Base-by-base conservation (phyloP, 805 yeast species). In the Clavispora vitiphila region DNA sequence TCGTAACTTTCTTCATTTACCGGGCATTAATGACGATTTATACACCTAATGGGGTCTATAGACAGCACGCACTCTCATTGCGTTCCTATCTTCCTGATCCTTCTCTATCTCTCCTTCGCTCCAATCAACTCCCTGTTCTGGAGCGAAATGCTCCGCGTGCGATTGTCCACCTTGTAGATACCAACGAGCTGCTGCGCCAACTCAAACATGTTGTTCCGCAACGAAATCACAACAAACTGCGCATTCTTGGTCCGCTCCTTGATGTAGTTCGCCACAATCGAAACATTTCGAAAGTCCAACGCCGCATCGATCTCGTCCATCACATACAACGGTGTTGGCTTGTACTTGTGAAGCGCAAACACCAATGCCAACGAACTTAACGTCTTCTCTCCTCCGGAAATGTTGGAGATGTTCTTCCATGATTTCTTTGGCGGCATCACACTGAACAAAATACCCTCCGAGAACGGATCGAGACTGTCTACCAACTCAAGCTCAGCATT, bases 231-330 rank as follows among this genome's bases (percentile, higher is more conserved):
- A 57, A 93, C 80, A 54, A 93, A 93, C 61, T 93, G 99, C 0
- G 97, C 99, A 62, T 91, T 88, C 64, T 86, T 86, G 2, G 99
- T 95, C 39, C 97, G 74, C 55, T 90, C 96, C 57, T 89, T 90
- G 60, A 93, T 93, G 60, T 93, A 95, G 56, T 90, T 91, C 3
- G 99, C 99, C 38, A 93, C 96, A 65, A 93, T 93, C 10, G 96
- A 88, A 25, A 93, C 99, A 55, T 93, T 93, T 60, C 97, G 73
- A 66, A 93, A 93, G 67, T 93, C 99, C 50, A 93, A 74, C 1
- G 99, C 99, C 1, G 99, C 99, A 68, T 93, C 99, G 53, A 93
- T 93, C 67, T 93, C 99, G 68, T 93, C 99, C 99, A 93, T 93
- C 27, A 93, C 98, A 60, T 93, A 93, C 37, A 93, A 67, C 5